These are phyloP conservation scores for Allium fistulosum DNA, from an alignment of 106 monocot genomes.

Conservation along the genomic window DNA sequence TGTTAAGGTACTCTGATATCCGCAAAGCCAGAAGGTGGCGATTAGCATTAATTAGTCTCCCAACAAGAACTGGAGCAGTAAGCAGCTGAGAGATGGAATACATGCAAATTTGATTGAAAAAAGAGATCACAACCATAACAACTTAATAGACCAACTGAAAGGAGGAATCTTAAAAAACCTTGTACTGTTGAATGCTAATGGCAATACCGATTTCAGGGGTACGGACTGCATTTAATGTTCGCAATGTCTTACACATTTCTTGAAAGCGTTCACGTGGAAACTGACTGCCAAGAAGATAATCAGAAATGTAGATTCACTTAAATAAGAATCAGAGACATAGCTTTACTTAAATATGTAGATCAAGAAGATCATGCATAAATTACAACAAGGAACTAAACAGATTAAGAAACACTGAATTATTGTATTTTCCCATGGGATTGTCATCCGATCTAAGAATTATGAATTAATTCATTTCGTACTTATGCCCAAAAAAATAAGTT, in stretches of 20 bases:
- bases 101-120: constrained; percentile 8
- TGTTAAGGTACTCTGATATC: constrained; percentile 85
- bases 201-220: constrained; percentile 86
- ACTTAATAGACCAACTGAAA: constrained; percentile 1
- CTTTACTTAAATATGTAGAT: constrained; percentile 1
- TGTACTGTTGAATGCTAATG: constrained; percentile 89
- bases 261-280: constrained; percentile 83
- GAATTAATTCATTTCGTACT: too few relatives aligned
- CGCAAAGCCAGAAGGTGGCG: constrained; percentile 76
- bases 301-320: constrained; percentile 31
- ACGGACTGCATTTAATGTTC: constrained; percentile 90
- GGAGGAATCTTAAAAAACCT: constrained; percentile 33
- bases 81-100: constrained; percentile 55
- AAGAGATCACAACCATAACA: neutral
- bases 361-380: neutral
- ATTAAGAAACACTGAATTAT: too few relatives aligned
- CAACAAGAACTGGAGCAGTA: constrained; percentile 88
- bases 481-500: too few relatives aligned
- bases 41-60: constrained; percentile 76
- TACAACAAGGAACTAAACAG: neutral
- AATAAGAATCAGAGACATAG: neutral
- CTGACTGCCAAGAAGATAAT: constrained; percentile 69
- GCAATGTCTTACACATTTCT: constrained; percentile 92
- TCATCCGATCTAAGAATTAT: too few relatives aligned
- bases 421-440: too few relatives aligned